phyloP scores from a whole-genome alignment of 148 eudicot genomes.

The Limonium bicolor region DNA sequence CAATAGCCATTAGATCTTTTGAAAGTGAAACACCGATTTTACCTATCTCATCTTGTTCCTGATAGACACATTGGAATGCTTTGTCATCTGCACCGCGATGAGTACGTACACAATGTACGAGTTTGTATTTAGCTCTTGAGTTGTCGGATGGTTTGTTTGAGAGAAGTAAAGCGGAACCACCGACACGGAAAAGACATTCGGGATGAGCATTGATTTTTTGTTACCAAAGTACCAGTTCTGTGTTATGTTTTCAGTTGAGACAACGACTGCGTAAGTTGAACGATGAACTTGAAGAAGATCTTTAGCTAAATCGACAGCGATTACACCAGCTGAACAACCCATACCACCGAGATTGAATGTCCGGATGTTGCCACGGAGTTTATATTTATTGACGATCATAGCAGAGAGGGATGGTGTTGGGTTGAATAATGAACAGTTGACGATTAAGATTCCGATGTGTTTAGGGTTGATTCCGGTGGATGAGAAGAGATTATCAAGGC shows the following conservation, averaged over 20 bases:
- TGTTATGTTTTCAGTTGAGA: constrained; percentile 47
- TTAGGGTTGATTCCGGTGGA: neutral
- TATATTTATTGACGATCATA: constrained; percentile 5
- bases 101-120: constrained; percentile 46
- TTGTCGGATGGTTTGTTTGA: constrained; percentile 31
- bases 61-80: constrained; percentile 36
- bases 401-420: constrained; percentile 6
- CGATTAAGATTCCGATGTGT: neutral
- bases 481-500: neutral
- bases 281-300: constrained; percentile 12
- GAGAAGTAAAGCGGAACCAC: constrained; percentile 56
- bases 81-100: constrained; percentile 46
- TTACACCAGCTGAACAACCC: constrained; percentile 5
- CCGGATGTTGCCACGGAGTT: neutral
- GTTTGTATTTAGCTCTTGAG: constrained; percentile 53
- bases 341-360: constrained; percentile 6
- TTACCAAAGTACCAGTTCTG: constrained; percentile 54
- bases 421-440: constrained; percentile 3
- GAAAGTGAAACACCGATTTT: constrained; percentile 33
- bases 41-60: constrained; percentile 42
- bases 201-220: constrained; percentile 48
- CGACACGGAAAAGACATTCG: constrained; percentile 72
- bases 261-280: constrained; percentile 48
- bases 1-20: constrained; percentile 41
- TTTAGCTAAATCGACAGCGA: constrained; percentile 3